Evolutionary conservation across 2,329 filamentous ascomycete genomes (phyloP).

Genomic region (Colletotrichum sp.): DNA sequence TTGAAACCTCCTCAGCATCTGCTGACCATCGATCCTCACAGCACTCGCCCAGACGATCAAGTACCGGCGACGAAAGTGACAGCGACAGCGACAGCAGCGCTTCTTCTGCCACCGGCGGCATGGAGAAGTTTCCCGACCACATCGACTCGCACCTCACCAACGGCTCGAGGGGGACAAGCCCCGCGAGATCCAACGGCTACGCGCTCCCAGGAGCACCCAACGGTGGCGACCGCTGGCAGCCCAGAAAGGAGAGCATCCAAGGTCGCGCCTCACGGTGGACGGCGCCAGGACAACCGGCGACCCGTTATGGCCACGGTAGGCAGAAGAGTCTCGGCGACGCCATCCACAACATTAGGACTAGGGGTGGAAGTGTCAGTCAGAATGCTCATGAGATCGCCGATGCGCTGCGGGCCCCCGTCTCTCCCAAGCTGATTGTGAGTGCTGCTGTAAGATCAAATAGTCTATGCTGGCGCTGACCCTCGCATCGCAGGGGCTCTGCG

Average conservation of each 20-base stretch:
- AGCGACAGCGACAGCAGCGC: constrained; percentile 17
- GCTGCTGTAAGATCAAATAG: constrained; percentile 26
- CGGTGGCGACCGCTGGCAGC: constrained; percentile 64
- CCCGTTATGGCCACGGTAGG: constrained; percentile 59
- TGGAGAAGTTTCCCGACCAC: constrained; percentile 65
- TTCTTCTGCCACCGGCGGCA: constrained; percentile 28
- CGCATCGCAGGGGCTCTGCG: constrained; percentile 72
- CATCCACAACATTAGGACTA: constrained; percentile 79
- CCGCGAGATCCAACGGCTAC: constrained; percentile 32
- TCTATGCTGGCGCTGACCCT: neutral
- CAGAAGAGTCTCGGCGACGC: constrained; percentile 92
- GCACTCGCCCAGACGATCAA: constrained; percentile 23
- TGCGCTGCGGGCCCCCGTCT: constrained; percentile 88
- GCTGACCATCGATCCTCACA: constrained; percentile 30
- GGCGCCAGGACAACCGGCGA: constrained; percentile 14
- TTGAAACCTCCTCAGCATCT: constrained; percentile 34
- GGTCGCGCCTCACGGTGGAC: constrained; percentile 38
- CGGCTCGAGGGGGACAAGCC: constrained; percentile 22
- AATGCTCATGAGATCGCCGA: constrained; percentile 94
- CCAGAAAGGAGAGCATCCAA: constrained; percentile 61
- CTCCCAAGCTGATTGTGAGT: constrained; percentile 82
- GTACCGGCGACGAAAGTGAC: neutral
- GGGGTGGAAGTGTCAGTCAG: constrained; percentile 86
- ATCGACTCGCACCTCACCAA: constrained; percentile 43
- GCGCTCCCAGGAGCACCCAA: constrained; percentile 25